Base-by-base conservation (phyloP, 805 yeast genomes). In the Metahyphopichia silvanorum region DNA sequence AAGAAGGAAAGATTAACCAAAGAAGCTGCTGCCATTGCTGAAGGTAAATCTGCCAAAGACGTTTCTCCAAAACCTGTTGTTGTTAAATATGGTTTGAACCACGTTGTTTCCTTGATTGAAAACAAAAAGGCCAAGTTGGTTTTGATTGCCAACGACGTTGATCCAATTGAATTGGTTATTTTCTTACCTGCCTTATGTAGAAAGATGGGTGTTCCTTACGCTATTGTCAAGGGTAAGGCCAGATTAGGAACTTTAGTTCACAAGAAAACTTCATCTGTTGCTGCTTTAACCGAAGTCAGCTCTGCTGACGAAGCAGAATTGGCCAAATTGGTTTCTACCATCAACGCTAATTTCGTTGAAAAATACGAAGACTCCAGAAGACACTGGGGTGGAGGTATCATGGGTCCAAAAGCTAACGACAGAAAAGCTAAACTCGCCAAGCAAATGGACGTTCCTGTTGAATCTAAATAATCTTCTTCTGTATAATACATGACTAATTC, bases 341-440 rank as follows among this genome's bases (percentile, higher is more conserved):
- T 91, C 70, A 81, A 87, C 74, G 82, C 95, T 52, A 88, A 87
- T 93, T 91, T 83, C 74, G 68, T 71, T 57, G 95, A 86, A 66
- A 86, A 87, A 74, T 86, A 82, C 84, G 97, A 91, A 63, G 97
- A 93, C 57, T 63, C 77, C 66, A 91, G 94, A 81, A 88, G 86
- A 76, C 95, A 87, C 83, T 91, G 98, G 98, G 98, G 98, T 79
- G 98, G 98, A 79, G 98, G 98, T 79, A 65, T 87, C 71, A 76
- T 93, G 79, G 96, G 98, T 71, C 74, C 84, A 57, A 93, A 91
- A 79, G 87, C 97, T 61, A 78, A 77, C 61, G 93, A 81, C 63
- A 86, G 83, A 77, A 64, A 69, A 47, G 89, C 78, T 56, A 86
- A 85, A 82, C 80, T 69, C 62, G 82, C 79, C 49, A 79, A 74